Percentiles rank a stretch among this genome's conserved stretches.
phyloP scores from a whole-genome alignment of 2,329 filamentous ascomycete species.

The Myrmaecium sp. region DNA sequence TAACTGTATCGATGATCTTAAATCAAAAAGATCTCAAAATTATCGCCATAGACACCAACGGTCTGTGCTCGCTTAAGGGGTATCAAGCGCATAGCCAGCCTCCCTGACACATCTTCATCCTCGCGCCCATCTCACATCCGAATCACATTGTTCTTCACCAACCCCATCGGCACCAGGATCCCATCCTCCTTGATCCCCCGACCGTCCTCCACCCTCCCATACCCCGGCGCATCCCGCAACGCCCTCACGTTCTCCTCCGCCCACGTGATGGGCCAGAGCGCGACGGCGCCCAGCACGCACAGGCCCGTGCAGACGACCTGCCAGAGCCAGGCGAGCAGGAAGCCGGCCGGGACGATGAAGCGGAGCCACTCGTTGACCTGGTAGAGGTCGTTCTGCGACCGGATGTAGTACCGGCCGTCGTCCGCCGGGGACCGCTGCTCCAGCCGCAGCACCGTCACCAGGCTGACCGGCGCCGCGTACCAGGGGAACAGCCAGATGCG shows the following conservation, averaged over 20 bases:
- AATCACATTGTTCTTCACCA: too few relatives aligned
- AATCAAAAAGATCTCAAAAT: too few relatives aligned
- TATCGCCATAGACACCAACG: too few relatives aligned
- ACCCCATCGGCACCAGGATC: too few relatives aligned
- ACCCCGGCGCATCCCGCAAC: too few relatives aligned
- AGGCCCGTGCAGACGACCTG: conserved; percentile 48
- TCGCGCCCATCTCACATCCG: too few relatives aligned
- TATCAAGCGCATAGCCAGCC: too few relatives aligned
- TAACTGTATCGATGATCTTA: too few relatives aligned
- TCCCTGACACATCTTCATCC: too few relatives aligned
- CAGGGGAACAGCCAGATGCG: conserved; percentile 62
- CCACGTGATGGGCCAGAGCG: conserved; percentile 34
- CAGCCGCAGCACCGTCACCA: conserved; percentile 53
- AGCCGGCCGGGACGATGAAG: conserved; percentile 48
- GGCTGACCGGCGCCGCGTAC: conserved; percentile 48
- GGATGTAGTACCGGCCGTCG: conserved; percentile 48
- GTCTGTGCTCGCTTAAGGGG: too few relatives aligned
- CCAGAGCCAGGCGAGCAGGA: conserved; percentile 41
- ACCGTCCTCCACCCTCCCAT: too few relatives aligned
- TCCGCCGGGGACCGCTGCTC: conserved; percentile 23
- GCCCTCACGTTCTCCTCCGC: conserved; percentile 24
- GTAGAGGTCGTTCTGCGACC: conserved; percentile 66
- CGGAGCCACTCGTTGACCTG: conserved; percentile 59
- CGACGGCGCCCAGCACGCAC: conserved; percentile 42
- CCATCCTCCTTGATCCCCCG: too few relatives aligned